Base-by-base conservation (phyloP, 2,329 filamentous ascomycete genomes). In the Blastomyces silverae region DNA sequence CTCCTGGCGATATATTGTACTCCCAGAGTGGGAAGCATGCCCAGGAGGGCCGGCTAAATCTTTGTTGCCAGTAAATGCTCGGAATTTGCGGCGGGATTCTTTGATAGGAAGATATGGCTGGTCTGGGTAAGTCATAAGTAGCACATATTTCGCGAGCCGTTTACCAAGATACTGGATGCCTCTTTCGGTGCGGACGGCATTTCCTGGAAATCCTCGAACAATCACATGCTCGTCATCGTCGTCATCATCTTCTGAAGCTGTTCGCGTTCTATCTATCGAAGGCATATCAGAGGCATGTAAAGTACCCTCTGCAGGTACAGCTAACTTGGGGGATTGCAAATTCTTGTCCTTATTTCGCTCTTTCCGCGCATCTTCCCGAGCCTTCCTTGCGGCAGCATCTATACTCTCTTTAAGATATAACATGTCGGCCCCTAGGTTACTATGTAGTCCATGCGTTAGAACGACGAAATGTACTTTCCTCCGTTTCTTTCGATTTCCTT, bases 141-240 rank as follows among this genome's bases (percentile, higher is more conserved):
- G 82, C 39, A 97, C 86, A 74, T 93, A 96, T 79, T 92, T 92
- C 25, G 94, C 94, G 34, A 99, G 84, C 61, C 94, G 86, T 76
- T 97, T 97, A 25, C 94, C 94, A 5, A 99, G 84, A 76, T 96
- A 99, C 75, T 97, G 96, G 72, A 99, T 97, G 20, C 94, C 94
- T 68, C 89, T 87, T 78, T 99, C 94, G 1, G 94, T 99, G 65
- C 89, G 88, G 44, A 91, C 91, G 8, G 90, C 91, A 75, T 97
- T 97, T 58, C 91, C 92, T 7, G 88, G 87, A 73, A 93, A 97
- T 1, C 93, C 93, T 68, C 93, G 84, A 2, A 97, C 93, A 70
- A 97, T 87, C 17, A 96, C 88, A 13, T 90, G 85, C 2, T 87
- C 84, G 1, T 84, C 80, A 4, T 82, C 81, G 0, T 83, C 72